phyloP scores from a whole-genome alignment of 371 early-diverging fungal species.

The Mucor saturninus region DNA sequence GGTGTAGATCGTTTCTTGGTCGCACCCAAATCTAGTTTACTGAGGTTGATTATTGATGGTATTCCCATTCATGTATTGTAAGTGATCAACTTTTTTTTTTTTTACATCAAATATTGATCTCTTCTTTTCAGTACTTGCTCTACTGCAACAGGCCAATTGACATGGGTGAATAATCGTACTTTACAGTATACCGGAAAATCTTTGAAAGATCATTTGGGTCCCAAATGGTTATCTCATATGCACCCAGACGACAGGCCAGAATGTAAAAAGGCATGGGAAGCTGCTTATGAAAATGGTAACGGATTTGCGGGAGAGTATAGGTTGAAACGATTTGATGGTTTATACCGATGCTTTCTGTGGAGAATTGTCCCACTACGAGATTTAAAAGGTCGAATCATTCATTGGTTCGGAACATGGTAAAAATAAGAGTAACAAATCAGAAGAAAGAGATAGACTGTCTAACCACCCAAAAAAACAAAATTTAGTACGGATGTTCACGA shows the following conservation, averaged over 20 bases:
- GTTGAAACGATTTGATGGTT: conserved; percentile 63
- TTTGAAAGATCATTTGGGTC: conserved; percentile 56
- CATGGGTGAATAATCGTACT: conserved; percentile 68
- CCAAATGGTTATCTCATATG: conserved; percentile 58
- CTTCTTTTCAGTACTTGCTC: conserved; percentile 55
- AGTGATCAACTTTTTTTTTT: conserved; percentile 26
- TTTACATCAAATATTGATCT: neutral
- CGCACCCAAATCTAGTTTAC: conserved; percentile 57
- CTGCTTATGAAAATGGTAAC: conserved; percentile 60
- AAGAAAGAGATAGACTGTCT: neutral
- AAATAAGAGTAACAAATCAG: neutral
- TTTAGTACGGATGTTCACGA: conserved; percentile 68
- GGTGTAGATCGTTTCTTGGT: conserved; percentile 41
- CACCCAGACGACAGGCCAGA: conserved; percentile 62
- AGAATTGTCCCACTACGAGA: conserved; percentile 66
- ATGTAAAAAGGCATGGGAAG: conserved; percentile 57
- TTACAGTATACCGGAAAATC: conserved; percentile 60
- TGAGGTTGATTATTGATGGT: conserved; percentile 66
- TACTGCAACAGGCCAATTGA: conserved; percentile 55
- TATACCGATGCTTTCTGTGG: conserved; percentile 66
- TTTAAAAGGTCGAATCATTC: conserved; percentile 60
- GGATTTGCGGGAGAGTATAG: conserved; percentile 67
- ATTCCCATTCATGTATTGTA: conserved; percentile 72
- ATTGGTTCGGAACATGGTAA: conserved; percentile 62
- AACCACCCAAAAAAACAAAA: neutral